A percentile compares a stretch with the other conserved stretches of the same genome.
Evolutionary conservation across 2,329 filamentous ascomycete genomes (phyloP).

Genomic region (Diaporthe eres): DNA sequence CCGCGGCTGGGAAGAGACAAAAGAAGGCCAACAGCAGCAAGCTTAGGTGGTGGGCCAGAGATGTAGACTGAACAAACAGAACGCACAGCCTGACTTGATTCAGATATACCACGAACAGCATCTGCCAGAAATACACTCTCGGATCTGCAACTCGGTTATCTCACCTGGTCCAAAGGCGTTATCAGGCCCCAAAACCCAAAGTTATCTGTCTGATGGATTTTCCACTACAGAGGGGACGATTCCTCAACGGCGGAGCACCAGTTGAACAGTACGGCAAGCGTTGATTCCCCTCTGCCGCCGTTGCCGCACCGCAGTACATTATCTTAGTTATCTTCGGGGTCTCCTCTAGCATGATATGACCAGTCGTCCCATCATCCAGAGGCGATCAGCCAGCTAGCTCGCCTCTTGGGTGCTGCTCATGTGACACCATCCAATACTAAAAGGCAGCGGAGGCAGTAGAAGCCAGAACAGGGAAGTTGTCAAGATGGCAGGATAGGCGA

Average conservation of each 20-base stretch:
- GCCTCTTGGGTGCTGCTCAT: conserved; percentile 7
- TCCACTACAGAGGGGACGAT: background rate
- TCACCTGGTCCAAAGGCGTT: background rate
- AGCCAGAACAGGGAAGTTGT: background rate
- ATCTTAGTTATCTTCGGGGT: conserved; percentile 7
- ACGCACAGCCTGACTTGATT: background rate
- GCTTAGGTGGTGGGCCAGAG: background rate
- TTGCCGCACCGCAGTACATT: conserved; percentile 6
- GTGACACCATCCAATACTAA: conserved; percentile 1
- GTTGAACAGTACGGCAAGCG: background rate
- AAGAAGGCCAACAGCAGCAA: background rate
- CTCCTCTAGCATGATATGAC: background rate
- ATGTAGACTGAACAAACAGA: background rate
- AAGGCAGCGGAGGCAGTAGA: background rate
- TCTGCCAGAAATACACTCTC: background rate
- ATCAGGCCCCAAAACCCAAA: background rate
- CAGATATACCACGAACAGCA: background rate
- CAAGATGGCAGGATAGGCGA: background rate
- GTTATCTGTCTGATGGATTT: background rate
- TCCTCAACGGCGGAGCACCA: background rate
- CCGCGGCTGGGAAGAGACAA: background rate
- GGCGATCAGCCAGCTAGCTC: conserved; percentile 15
- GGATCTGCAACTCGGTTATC: conserved; percentile 8
- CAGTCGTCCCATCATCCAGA: background rate
- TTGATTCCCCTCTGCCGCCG: background rate